A percentile compares a stretch with the other conserved stretches of the same genome.
These are phyloP conservation scores for Phyllosticta capitalensis DNA, from an alignment of 2,329 filamentous ascomycete species.

Conservation along the genomic window DNA sequence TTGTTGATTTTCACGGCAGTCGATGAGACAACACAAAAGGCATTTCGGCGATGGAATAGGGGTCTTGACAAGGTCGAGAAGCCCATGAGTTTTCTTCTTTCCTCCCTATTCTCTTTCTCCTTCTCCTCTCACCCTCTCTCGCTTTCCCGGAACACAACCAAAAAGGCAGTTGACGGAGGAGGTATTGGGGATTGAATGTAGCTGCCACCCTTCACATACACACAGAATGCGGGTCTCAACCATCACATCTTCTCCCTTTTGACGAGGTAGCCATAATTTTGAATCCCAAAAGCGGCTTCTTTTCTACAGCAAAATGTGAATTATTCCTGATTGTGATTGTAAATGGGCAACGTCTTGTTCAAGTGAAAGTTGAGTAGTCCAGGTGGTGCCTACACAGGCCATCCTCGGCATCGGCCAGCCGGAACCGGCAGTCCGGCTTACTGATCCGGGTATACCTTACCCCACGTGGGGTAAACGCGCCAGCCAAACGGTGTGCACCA, in stretches of 20 bases:
- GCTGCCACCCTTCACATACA: background rate
- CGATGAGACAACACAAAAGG: background rate
- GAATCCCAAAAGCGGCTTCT: background rate
- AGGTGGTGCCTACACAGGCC: too few relatives aligned
- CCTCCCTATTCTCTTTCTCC: background rate
- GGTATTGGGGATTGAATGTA: background rate
- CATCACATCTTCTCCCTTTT: background rate
- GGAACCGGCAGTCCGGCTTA: background rate
- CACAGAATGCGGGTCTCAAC: background rate
- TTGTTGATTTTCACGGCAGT: background rate
- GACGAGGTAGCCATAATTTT: background rate
- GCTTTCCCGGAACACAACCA: background rate
- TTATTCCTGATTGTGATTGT: too few relatives aligned
- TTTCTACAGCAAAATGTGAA: background rate
- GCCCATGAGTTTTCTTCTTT: background rate
- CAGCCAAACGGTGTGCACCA: too few relatives aligned
- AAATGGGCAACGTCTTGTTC: too few relatives aligned
- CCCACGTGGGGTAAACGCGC: background rate
- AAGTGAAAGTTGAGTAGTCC: background rate
- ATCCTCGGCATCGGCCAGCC: background rate
- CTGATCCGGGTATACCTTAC: background rate
- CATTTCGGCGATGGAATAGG: background rate
- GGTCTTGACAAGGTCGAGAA: background rate
- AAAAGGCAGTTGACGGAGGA: background rate
- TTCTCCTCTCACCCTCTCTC: background rate